Evolutionary conservation across 2,329 filamentous ascomycete genomes (phyloP), one percentile per base, ranked within the genome.

Genomic region (Aspergillus sp.): DNA sequence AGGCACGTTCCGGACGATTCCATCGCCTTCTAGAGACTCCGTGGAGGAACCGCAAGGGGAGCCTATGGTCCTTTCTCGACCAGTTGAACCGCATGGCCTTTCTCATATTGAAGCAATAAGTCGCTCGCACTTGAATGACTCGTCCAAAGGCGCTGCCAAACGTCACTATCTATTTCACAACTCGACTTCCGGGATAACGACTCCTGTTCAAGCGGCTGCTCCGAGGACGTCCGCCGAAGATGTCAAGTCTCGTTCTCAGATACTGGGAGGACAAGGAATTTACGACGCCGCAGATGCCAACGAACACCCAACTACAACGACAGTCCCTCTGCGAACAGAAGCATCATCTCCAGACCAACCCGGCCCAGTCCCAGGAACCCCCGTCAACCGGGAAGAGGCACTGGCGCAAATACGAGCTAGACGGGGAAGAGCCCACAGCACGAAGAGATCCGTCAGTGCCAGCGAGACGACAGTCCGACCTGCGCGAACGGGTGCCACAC

Each of bases 321-420:
- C 47, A 22, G 45, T 56, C 15, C 60, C 55, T 8, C 42, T 58
- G 13, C 53, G 49, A 16, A 32, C 40, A 12, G 58, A 57, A 28
- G 50, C 47, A 8, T 29, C 37, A 11, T 26, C 38, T 2, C 37
- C 42, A 3, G 47, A 50, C 32, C 31, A 45, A 29, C 40, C 52
- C 30, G 44, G 44, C 16, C 45, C 49, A 15, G 40, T 64, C 11
- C 55, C 59, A 1, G 58, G 61, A n/a, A 63, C 60, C 1, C 64
- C 65, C 3, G 57, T 68, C 33, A 62, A 55, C 30, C 60, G 66
- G 13, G 66, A 69, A 49, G 58, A 65, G 37, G 66, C 66, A 2
- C 52, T 69, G 2, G 66, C 67, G 5, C 64, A 68, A 40, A 69
- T 69, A 26, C 50, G 64, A 35, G 65, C 64, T n/a, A 51, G 66